Evolutionary conservation across 164 flowering plant species (phyloP), one percentile per base, ranked within the genome.

Genomic region (Vitis riparia): DNA sequence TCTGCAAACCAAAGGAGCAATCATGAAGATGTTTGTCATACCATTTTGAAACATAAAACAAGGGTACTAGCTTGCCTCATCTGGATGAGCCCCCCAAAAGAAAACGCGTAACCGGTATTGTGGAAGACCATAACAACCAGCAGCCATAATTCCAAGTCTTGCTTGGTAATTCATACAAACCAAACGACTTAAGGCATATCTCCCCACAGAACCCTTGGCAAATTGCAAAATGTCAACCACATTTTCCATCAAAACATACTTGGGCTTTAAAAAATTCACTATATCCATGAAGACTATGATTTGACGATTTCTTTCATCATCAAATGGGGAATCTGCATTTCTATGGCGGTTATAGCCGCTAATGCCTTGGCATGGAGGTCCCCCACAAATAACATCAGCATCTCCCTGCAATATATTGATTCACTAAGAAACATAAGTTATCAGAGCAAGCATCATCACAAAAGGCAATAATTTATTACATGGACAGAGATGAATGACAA

Each of bases 111-210:
- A 68, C 8, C 90, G 79, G 49, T 84, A 88, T 73, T 88, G 91
- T 59, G 91, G 87, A 66, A 88, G 80, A 14, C 91, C 91, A 74
- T 86, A 88, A 68, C 89, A 80, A 61, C 91, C 91, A 8, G 91
- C 89, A 11, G 89, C 88, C 85, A 88, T 83, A 55, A 84, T 78
- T 67, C 91, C 91, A 66, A 88, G 73, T 68, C 89, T 72, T 9
- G 87, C 82, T 79, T 88, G 91, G 76, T 88, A 88, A 66, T 82
- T 83, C 87, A 86, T 83, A 29, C 79, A 73, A 68, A 88, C 82
- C 53, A 88, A 77, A 32, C 88, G 82, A 65, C 86, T 83, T 48
- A 88, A 51, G 49, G 91, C 91, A 76, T 88, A 84, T 65, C 88
- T 73, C 19, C 87, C 89, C 13, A 84, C 82, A 57, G 67, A 72